Evolutionary conservation across 1,284 basidiomycete species (phyloP).

Genomic region (Trametes sp.): DNA sequence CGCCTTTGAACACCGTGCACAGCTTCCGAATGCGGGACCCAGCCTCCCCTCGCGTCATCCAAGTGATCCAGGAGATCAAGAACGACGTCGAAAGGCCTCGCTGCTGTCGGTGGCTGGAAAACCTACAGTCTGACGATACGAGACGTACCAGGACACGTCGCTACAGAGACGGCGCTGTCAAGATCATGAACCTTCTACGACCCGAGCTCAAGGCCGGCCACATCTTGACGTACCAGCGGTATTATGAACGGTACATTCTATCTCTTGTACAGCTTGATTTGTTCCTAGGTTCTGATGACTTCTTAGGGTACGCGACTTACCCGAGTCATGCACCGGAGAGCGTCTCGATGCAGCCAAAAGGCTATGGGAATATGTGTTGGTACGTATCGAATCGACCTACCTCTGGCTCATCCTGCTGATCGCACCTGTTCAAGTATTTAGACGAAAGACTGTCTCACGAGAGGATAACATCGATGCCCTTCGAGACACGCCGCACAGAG

Average conservation of each 20-base stretch:
- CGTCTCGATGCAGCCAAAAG: slow-evolving; percentile 3
- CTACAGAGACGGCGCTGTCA: slow-evolving; percentile 20
- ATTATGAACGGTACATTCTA: not conserved
- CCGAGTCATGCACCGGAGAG: slow-evolving; percentile 2
- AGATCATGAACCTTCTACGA: slow-evolving; percentile 20
- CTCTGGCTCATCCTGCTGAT: not conserved
- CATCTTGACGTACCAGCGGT: slow-evolving; percentile 2
- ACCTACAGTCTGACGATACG: slow-evolving; percentile 1
- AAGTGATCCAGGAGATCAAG: slow-evolving; percentile 22
- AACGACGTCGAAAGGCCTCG: slow-evolving; percentile 14
- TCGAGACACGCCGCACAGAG: not conserved
- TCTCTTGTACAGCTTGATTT: no score
- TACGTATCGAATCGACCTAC: not conserved
- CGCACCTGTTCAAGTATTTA: not conserved
- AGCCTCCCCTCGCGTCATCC: not conserved
- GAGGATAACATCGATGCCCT: not conserved
- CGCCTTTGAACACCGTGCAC: not conserved
- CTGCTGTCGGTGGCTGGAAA: slow-evolving; percentile 8
- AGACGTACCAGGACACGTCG: slow-evolving; percentile 1
- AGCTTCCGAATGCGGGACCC: not conserved
- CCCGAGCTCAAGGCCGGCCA: slow-evolving; percentile 1
- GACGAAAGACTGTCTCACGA: not conserved
- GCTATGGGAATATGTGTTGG: slow-evolving; percentile 13
- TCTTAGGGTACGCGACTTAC: not conserved
- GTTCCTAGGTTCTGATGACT: no score